Evolutionary conservation across 1,284 basidiomycete genomes (phyloP).

Genomic region (Cryptococcus hybrid): DNA sequence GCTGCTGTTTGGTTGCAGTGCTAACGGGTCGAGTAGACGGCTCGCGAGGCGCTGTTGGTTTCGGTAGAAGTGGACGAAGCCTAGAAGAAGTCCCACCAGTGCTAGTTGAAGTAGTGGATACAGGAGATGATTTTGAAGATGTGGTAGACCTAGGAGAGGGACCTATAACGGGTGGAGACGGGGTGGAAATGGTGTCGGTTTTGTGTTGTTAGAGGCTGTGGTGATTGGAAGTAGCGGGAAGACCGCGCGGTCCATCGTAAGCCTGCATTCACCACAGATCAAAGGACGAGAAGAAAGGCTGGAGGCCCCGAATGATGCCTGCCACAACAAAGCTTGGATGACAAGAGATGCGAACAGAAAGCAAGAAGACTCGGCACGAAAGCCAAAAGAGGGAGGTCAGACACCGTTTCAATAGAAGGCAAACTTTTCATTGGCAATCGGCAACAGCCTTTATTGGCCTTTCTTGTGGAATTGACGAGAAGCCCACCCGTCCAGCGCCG

Average conservation of each 20-base stretch:
- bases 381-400: neutral
- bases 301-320: neutral
- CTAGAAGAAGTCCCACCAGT: constrained; percentile 23
- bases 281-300: constrained; percentile 3
- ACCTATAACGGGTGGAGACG: constrained; percentile 39
- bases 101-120: constrained; percentile 23
- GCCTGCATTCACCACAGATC: neutral
- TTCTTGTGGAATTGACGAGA: too few species aligned
- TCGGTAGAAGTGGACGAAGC: constrained; percentile 40
- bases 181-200: constrained; percentile 38
- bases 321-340: neutral
- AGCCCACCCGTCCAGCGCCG: too few species aligned
- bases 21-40: constrained; percentile 2
- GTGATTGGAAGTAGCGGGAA: neutral
- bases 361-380: neutral
- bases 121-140: constrained; percentile 40
- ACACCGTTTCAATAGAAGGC: too few species aligned
- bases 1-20: constrained; percentile 4
- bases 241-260: neutral
- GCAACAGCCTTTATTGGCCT: too few species aligned
- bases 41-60: constrained; percentile 34
- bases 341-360: neutral
- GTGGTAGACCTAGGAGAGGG: constrained; percentile 42
- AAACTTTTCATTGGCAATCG: too few species aligned
- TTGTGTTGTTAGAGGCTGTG: neutral